Conservation (phyloP, 202 grass and related monocot genomes). For the Schoenoplectus triqueter region DNA sequence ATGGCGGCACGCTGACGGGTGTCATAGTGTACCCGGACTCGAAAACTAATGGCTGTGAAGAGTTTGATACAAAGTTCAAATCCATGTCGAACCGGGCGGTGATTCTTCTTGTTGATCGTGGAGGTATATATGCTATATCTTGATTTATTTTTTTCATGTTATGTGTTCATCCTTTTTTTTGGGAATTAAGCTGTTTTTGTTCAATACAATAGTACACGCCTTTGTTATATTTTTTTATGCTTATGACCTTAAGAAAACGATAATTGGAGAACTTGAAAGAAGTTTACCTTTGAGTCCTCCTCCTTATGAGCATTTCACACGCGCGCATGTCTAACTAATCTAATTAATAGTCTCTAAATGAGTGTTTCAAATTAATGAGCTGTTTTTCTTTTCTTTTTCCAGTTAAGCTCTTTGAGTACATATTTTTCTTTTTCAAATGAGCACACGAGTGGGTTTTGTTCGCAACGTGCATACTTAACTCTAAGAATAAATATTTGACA, state of each 20-base stretch:
- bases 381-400: too few relatives aligned
- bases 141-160: too few relatives aligned
- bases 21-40: slow-evolving; percentile 63
- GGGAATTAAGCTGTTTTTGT: background rate
- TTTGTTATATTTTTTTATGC: background rate
- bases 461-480: too few relatives aligned
- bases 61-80: slow-evolving; percentile 47
- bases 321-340: too few relatives aligned
- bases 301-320: background rate
- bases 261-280: background rate
- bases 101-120: slow-evolving; percentile 93
- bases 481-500: too few relatives aligned
- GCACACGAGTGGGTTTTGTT: too few relatives aligned
- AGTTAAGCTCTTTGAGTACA: too few relatives aligned
- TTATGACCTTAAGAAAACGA: slow-evolving; percentile 12
- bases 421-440: too few relatives aligned
- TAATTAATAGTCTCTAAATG: too few relatives aligned
- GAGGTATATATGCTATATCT: slow-evolving; percentile 38
- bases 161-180: background rate
- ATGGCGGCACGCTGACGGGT: slow-evolving; percentile 74
- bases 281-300: background rate
- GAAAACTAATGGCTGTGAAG: slow-evolving; percentile 48
- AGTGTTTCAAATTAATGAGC: too few relatives aligned
- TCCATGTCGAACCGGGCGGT: slow-evolving; percentile 63
- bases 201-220: background rate